phyloP scores from a whole-genome alignment of 2,329 filamentous ascomycete species.

The Neofusicoccum sp. region DNA sequence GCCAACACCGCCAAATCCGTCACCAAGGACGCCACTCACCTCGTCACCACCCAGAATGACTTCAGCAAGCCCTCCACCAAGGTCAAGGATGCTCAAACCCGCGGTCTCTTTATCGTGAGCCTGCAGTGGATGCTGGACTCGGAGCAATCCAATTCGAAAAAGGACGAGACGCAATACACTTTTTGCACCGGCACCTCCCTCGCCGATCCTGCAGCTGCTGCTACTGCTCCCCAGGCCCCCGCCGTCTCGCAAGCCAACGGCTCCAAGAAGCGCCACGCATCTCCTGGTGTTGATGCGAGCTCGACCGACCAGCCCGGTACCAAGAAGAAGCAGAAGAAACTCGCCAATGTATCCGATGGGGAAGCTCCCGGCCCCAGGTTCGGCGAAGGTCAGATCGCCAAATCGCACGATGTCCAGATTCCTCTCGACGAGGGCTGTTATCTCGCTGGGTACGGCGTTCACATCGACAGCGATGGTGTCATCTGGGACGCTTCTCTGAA shows the following conservation, averaged over 20 bases:
- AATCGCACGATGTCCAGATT: conserved; percentile 36
- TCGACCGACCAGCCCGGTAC: conserved; percentile 24
- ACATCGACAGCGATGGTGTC: conserved; percentile 65
- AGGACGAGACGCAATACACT: conserved; percentile 44
- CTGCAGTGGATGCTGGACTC: conserved; percentile 67
- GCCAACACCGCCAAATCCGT: conserved; percentile 53
- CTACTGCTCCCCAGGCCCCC: too few relatives aligned
- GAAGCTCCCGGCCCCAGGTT: too few relatives aligned
- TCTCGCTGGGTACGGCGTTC: conserved; percentile 53
- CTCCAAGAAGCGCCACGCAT: conserved; percentile 36
- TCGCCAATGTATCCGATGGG: too few relatives aligned
- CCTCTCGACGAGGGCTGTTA: conserved; percentile 51
- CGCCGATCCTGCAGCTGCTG: not conserved
- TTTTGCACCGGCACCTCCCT: conserved; percentile 26
- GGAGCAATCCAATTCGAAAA: conserved; percentile 44
- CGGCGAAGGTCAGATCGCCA: conserved; percentile 31
- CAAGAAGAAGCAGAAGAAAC: conserved; percentile 32
- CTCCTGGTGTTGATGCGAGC: conserved; percentile 26
- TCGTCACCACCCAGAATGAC: conserved; percentile 60
- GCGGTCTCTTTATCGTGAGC: conserved; percentile 58
- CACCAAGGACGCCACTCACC: conserved; percentile 55
- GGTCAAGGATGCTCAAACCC: conserved; percentile 51
- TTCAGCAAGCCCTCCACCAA: conserved; percentile 55
- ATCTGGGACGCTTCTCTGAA: conserved; percentile 82
- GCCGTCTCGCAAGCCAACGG: conserved; percentile 24